Percentiles rank a stretch among this genome's conserved stretches.
Conservation (phyloP, 768 basidiomycete species). For the Cystobasidium tubakii region DNA sequence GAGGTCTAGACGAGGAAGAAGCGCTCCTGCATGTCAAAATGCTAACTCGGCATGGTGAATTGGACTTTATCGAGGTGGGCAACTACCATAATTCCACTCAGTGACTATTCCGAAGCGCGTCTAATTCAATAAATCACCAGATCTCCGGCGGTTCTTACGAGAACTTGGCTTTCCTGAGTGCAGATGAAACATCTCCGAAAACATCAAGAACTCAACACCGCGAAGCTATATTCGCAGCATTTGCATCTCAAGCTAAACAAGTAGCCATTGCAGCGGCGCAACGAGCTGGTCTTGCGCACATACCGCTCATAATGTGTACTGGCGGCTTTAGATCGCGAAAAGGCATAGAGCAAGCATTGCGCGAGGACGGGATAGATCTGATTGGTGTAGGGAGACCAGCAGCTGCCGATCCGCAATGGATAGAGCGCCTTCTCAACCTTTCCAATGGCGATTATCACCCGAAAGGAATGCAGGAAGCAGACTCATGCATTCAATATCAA, state of each 20-base stretch:
- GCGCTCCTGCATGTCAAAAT: slow-evolving; percentile 60
- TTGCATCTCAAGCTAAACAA: slow-evolving; percentile 59
- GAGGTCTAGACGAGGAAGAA: slow-evolving; percentile 45
- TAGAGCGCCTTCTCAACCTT: slow-evolving; percentile 61
- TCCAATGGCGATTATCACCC: slow-evolving; percentile 49
- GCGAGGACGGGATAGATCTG: slow-evolving; percentile 61
- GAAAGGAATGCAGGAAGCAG: slow-evolving; percentile 16
- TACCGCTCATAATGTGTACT: slow-evolving; percentile 69
- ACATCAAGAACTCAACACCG: slow-evolving; percentile 51
- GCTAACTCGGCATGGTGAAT: slow-evolving; percentile 60
- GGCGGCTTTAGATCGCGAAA: slow-evolving; percentile 66
- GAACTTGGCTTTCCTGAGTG: slow-evolving; percentile 51
- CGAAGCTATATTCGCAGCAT: slow-evolving; percentile 68
- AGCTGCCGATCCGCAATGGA: slow-evolving; percentile 61
- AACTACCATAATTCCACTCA: too few relatives aligned
- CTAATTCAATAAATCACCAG: too few relatives aligned
- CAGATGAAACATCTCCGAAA: neutral
- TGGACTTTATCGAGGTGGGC: slow-evolving; percentile 71
- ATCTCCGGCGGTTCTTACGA: slow-evolving; percentile 82
- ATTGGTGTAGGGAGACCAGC: slow-evolving; percentile 70
- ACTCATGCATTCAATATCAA: slow-evolving; percentile 28
- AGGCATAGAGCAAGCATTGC: slow-evolving; percentile 53
- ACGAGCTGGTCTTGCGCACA: slow-evolving; percentile 40
- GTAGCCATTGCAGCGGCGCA: slow-evolving; percentile 51
- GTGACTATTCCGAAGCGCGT: too few relatives aligned